Evolutionary conservation across 2,329 filamentous ascomycete genomes (phyloP), one percentile per base, ranked within the genome.

Genomic region (Periconia sp.): DNA sequence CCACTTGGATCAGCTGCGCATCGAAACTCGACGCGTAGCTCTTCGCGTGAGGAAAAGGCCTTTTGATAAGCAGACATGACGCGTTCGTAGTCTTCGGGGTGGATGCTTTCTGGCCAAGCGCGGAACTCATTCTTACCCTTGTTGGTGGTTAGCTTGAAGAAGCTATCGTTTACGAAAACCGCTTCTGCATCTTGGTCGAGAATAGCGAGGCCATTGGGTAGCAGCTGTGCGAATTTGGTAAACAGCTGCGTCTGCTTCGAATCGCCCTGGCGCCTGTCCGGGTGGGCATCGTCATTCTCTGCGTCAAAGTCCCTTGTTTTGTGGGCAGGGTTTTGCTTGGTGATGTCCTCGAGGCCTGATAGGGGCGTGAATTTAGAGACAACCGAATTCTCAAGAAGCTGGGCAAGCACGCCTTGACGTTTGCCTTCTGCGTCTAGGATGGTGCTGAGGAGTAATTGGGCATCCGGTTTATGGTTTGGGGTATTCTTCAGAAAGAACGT

Each of bases 121-220:
- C 64, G 72, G 42, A 76, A 76, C 2, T 67, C 63, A 19, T 72
- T 66, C 0, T 63, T 58, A 15, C 63, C 59, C 24, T 64, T 63
- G 42, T 73, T 71, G 0, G 72, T 75, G 0, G 74, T 76, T n/a
- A 77, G 59, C 16, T 68, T 61, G 51, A 73, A 75, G 49, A 76
- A 77, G 34, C 68, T 65, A 37, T 74, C 69, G 36, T 77, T 77
- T 10, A 77, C 74, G 36, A 75, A 77, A 7, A 76, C 58, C 7
- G 73, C 71, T 25, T 73, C 70, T 1, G 73, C 72, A 13, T 71
- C 63, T 33, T 68, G 68, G 45, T 76, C 71, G 5, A 77, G 60
- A 23, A 77, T 75, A 2, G 73, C 74, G 9, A 77, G 57, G 1
- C 74, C 74, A 16, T 71, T 73, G 3, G 74, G 74, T 1, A 77